Evolutionary conservation across 192 early-diverging fungal genomes (phyloP).

Genomic region (Geranomyces michiganensis): DNA sequence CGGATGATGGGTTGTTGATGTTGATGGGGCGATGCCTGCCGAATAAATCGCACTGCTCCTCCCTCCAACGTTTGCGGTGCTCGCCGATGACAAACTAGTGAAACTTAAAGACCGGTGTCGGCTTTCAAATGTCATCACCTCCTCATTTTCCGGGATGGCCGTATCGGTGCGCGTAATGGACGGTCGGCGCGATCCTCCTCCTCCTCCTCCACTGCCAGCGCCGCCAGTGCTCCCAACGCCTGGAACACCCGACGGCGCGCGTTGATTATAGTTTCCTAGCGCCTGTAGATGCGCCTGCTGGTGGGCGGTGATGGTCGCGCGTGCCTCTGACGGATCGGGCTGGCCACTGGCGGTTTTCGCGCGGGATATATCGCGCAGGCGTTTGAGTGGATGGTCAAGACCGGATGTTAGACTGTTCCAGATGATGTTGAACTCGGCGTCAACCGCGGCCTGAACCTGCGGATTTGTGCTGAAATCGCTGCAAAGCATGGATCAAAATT

Average conservation of each 20-base stretch:
- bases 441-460: slow-evolving; percentile 33
- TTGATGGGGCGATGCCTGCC: too few species aligned
- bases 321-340: background rate
- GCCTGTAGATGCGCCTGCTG: background rate
- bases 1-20: too few species aligned
- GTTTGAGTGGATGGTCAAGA: slow-evolving; percentile 35
- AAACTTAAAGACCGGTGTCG: background rate
- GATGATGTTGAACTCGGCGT: slow-evolving; percentile 39
- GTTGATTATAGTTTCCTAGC: background rate
- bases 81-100: background rate
- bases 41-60: too few species aligned
- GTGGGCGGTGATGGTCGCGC: background rate
- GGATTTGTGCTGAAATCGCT: slow-evolving; percentile 35
- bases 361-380: slow-evolving; percentile 17
- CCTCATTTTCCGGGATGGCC: slow-evolving; percentile 10
- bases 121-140: background rate
- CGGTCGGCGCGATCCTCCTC: slow-evolving; percentile 5
- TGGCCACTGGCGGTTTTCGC: background rate
- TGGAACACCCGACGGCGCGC: background rate
- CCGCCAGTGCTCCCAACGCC: too few species aligned
- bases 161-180: slow-evolving; percentile 5
- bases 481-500: background rate
- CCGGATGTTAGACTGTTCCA: slow-evolving; percentile 38
- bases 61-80: background rate
- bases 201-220: too few species aligned